Base-by-base conservation (phyloP, 306 rosid genomes). In the Pachyrhizus erosus region DNA sequence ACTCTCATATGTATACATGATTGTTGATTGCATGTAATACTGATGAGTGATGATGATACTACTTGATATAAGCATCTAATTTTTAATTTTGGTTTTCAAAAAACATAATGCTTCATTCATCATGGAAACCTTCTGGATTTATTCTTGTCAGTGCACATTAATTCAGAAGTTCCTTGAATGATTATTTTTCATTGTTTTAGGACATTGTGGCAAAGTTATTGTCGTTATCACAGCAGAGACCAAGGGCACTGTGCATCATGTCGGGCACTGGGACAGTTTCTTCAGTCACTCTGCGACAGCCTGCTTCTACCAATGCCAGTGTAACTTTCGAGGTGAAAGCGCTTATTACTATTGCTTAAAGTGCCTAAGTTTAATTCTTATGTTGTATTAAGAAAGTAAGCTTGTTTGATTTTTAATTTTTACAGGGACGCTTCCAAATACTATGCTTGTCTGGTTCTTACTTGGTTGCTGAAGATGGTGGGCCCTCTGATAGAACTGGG, bases 361-460 rank as follows among this genome's bases (percentile, higher is more conserved):
- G 73, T n/a, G 37, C 73, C 65, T n/a, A 46, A 65, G 55, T 8
- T 72, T 48, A 46, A 51, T 46, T 69, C 70, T 78, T 24, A 37
- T 20, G 66, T 54, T 82, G 20, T 76, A n/a, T 67, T 67, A 9
- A 51, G 20, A 33, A 77, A 45, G n/a, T n/a, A n/a, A n/a, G n/a
- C 70, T 74, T 52, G 18, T 58, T 58, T 10, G n/a, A 49, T 49
- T 68, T 54, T 20, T 31, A 40, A 4, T 57, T 76, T 70, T 82
- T 84, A 42, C 89, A 96, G 99, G 99, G 98, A 46, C 89, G 88
- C 76, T 96, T 96, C 78, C 97, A 96, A 84, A 96, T 96, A 85
- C 81, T 96, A 82, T 90, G 97, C 87, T 83, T 96, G 91, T 93
- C 98, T 62, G 99, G 99, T 78, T 96, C 99, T 76, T 96, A 92